Percentiles rank a stretch among this genome's conserved stretches.
Conservation (phyloP, 2,329 filamentous ascomycete genomes). For the Trichoderma koningiopsis region DNA sequence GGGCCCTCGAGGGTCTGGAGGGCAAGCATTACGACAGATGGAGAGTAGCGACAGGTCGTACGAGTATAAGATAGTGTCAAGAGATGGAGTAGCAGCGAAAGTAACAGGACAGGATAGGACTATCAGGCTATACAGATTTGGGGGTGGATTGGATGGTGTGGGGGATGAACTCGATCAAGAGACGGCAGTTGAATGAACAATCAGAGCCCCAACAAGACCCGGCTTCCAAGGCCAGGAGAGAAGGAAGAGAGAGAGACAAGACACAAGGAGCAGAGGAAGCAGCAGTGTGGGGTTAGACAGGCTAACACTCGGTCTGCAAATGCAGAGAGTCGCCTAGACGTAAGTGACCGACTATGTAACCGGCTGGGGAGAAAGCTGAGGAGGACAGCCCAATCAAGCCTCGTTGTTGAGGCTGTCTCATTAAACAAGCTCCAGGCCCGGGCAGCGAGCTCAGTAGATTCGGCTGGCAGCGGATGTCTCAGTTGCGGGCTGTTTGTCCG, state of each 20-base stretch:
- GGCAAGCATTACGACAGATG: constrained; percentile 51
- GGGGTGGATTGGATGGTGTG: constrained; percentile 14
- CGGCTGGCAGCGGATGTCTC: constrained; percentile 12
- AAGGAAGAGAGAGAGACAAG: constrained; percentile 1
- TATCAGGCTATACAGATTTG: constrained; percentile 13
- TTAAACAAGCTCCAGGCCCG: not conserved
- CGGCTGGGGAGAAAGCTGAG: not conserved
- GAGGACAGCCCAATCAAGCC: constrained; percentile 11
- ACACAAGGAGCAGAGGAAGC: constrained; percentile 9
- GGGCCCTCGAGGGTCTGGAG: constrained; percentile 56
- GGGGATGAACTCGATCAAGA: constrained; percentile 9
- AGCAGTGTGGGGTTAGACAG: constrained; percentile 17
- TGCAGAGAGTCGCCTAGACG: constrained; percentile 1
- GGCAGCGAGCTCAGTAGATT: constrained; percentile 3
- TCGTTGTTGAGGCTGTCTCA: constrained; percentile 1
- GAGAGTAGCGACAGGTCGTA: constrained; percentile 28
- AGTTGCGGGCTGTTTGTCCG: not conserved
- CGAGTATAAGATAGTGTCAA: constrained; percentile 16
- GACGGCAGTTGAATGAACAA: constrained; percentile 7
- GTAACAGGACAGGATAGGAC: not conserved
- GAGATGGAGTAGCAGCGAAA: constrained; percentile 1
- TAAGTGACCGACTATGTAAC: constrained; percentile 3
- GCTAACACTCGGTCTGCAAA: constrained; percentile 2
- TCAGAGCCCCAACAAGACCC: constrained; percentile 9
- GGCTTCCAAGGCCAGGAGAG: not conserved